Evolutionary conservation across 495 filamentous ascomycete genomes (phyloP), one percentile per base, ranked within the genome.

Genomic region (Aspergillus sparsus): DNA sequence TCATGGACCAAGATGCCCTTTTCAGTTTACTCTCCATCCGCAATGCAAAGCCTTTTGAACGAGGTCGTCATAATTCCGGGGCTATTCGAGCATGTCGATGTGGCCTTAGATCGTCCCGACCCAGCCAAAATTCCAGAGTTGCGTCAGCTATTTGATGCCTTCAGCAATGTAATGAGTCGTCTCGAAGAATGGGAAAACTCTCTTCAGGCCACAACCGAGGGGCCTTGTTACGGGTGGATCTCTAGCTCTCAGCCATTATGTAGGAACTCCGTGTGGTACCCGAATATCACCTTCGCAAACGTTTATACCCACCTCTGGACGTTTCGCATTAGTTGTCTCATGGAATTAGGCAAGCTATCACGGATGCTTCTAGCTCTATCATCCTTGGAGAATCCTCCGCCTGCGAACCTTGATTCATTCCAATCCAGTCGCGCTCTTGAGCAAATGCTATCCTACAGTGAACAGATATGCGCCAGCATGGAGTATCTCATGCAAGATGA

Each of bases 401-500:
- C n/a, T 7, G 44, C 10, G 9, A 18, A 21, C 5, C 6, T 9
- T 47, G 11, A 41, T n/a, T 4, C 3, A 0, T 47, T 47, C 16
- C 44, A 10, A 4, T 10, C n/a, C 16, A 7, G 11, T 16, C 9
- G 4, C n/a, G 15, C 44, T 2, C 5, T 16, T 5, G 4, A 47
- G 10, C 6, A 47, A 18, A 34, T 21, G 9, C 2, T 39, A 3
- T 8, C 53, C 6, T 8, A 15, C 12, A 18, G 33, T 8, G 37
- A 35, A 6, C 46, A 62, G 53, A 75, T 79, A 13, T 73, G 64
- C 51, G 64, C 62, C 21, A 76, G 74, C 51, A 71, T 74, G 60
- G 67, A 72, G 6, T 79, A 77, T 39, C 51, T 77, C 10, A 49
- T 77, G 50, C 72, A 73, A 53, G 73, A 73, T 10, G 68, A 72